Conservation (phyloP, 2,329 filamentous ascomycete genomes). For the Ophiocordyceps camponoti-rufipedis region DNA sequence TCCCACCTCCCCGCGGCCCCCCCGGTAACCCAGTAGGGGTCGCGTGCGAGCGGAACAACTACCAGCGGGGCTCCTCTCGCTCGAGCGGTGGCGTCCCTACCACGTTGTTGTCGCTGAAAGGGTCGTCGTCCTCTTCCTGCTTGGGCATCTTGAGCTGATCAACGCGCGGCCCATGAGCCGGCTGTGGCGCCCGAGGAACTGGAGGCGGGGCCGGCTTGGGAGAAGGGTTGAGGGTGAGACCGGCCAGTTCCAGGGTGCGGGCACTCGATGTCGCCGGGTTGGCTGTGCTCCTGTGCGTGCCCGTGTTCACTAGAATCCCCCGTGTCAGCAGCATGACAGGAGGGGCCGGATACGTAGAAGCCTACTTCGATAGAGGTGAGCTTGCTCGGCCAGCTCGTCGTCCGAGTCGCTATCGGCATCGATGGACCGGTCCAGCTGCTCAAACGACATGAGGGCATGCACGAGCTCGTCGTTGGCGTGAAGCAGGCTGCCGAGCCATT, state of each 20-base stretch:
- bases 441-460: constrained; percentile 79
- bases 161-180: not conserved
- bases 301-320: not conserved
- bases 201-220: constrained; percentile 25
- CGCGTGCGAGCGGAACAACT: not conserved
- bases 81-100: constrained; percentile 22
- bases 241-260: constrained; percentile 23
- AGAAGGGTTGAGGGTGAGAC: constrained; percentile 22
- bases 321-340: not conserved
- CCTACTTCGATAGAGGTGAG: constrained; percentile 43
- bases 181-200: constrained; percentile 3
- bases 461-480: constrained; percentile 96
- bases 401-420: constrained; percentile 57
- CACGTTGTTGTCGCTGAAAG: constrained; percentile 71
- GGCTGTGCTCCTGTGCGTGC: not conserved
- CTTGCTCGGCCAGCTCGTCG: constrained; percentile 48
- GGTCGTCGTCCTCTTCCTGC: constrained; percentile 43
- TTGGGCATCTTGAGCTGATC: constrained; percentile 4
- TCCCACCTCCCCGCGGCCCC: too few relatives aligned
- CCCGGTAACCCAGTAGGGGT: too few relatives aligned
- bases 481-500: constrained; percentile 79
- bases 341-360: constrained; percentile 2
- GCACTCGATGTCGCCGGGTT: constrained; percentile 7
- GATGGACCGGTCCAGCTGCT: constrained; percentile 77
- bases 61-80: constrained; percentile 14